Evolutionary conservation across 2,329 filamentous ascomycete genomes (phyloP), one percentile per base, ranked within the genome.

Genomic region (Aspergillus pseudonomiae): DNA sequence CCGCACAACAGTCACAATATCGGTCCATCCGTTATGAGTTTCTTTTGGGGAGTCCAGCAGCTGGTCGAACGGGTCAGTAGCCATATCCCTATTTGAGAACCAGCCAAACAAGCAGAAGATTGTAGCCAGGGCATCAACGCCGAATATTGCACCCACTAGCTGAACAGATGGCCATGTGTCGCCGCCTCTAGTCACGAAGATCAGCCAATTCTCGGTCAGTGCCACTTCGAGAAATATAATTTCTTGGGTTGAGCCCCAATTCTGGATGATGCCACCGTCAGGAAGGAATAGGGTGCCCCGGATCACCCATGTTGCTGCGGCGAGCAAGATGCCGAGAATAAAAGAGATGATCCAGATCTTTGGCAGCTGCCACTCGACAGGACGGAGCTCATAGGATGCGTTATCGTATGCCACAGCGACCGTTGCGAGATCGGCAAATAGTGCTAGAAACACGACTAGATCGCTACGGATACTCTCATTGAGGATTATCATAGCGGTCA

Each of bases 151-250:
- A 45, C 79, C 81, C 60, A 92, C 83, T 30, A 93, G 82, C 74
- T 92, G 89, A 83, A 89, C 89, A 0, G 89, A 91, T 56, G 90
- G 90, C 82, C 86, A 89, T 6, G 90, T 92, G 74, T 88, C 84
- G 66, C 86, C 88, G 65, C 91, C 93, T 84, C 93, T 91, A 68
- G 93, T 96, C 80, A 96, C 94, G 84, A 96, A 96, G 79, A 96
- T 96, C 57, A 96, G 88, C 93, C 93, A 96, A 84, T 96, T 96
- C 85, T 96, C 93, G 65, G 93, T 94, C 60, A 96, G 88, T 9
- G 92, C 94, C 76, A 96, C 91, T 82, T 96, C 89, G 52, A 96
- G 87, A 88, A 96, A 96, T 73, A 96, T 83, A 50, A 93, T 88
- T 75, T 91, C 89, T 79, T 93, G 90, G 65, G 92, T 85, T 62